Percentiles rank a stretch among this genome's conserved stretches.
Evolutionary conservation across 2,329 filamentous ascomycete genomes (phyloP).

Genomic region (Verticillium zaregamsianum): DNA sequence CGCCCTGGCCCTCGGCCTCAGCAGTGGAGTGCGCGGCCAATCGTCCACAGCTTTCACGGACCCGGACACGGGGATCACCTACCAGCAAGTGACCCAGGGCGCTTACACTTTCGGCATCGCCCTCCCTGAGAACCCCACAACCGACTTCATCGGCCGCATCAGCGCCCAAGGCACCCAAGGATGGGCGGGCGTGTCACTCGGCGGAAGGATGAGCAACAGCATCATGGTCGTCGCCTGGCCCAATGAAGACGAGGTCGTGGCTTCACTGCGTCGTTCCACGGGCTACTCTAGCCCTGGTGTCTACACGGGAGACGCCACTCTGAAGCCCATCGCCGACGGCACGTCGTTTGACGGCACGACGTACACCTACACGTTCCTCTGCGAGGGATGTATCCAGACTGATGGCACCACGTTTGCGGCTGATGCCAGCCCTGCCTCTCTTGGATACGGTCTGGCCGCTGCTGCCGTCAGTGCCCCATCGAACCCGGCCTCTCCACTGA

Average conservation of each 20-base stretch:
- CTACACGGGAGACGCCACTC: slow-evolving; percentile 36
- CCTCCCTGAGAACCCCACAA: slow-evolving; percentile 40
- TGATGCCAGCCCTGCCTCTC: slow-evolving; percentile 22
- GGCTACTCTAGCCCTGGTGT: slow-evolving; percentile 42
- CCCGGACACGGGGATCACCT: slow-evolving; percentile 36
- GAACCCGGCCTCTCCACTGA: slow-evolving; percentile 26
- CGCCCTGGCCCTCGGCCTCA: slow-evolving; percentile 12
- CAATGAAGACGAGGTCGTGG: slow-evolving; percentile 34
- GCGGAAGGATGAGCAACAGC: slow-evolving; percentile 40
- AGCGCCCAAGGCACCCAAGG: slow-evolving; percentile 35
- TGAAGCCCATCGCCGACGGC: slow-evolving; percentile 43
- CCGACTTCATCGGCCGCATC: slow-evolving; percentile 53
- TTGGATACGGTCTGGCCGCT: slow-evolving; percentile 6
- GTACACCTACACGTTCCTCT: slow-evolving; percentile 51
- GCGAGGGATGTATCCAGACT: slow-evolving; percentile 35
- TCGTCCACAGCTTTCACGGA: slow-evolving; percentile 31
- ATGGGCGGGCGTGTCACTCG: slow-evolving; percentile 45
- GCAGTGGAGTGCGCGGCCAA: slow-evolving; percentile 17
- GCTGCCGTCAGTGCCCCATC: slow-evolving; percentile 7
- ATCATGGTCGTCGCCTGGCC: slow-evolving; percentile 47
- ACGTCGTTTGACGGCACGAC: slow-evolving; percentile 49
- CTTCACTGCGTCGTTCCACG: slow-evolving; percentile 23
- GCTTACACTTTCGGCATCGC: slow-evolving; percentile 46
- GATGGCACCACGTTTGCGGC: slow-evolving; percentile 28
- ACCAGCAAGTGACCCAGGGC: slow-evolving; percentile 3